These are phyloP conservation scores for Lepiota brunneoincarnata DNA, from an alignment of 768 basidiomycete species.

Conservation along the genomic window DNA sequence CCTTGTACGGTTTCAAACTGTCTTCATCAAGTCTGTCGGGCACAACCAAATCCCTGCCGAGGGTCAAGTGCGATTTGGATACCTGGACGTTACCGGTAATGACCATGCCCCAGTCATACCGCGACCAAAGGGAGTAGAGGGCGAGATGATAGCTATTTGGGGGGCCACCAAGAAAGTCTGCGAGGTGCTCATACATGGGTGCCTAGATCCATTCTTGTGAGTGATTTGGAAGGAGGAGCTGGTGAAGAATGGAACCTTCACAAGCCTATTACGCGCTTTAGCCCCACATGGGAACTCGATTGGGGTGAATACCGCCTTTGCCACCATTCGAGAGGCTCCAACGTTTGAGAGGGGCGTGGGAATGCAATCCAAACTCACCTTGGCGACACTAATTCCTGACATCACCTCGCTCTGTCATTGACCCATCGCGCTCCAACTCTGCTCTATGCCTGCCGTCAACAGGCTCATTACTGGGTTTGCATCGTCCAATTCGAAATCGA, in stretches of 20 bases:
- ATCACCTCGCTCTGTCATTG: too few species aligned
- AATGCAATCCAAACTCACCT: too few species aligned
- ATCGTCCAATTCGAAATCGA: too few species aligned
- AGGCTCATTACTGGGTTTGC: too few species aligned
- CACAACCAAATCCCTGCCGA: conserved; percentile 72
- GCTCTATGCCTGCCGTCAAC: too few species aligned
- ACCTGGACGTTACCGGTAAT: conserved; percentile 86
- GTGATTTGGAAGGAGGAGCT: neutral
- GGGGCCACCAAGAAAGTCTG: conserved; percentile 59
- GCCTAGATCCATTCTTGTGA: conserved; percentile 43
- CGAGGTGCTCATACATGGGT: conserved; percentile 88
- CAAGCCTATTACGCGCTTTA: conserved; percentile 45
- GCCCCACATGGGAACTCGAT: conserved; percentile 37
- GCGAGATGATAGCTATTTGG: conserved; percentile 63
- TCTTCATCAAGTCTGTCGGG: conserved; percentile 42
- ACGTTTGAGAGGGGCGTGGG: too few species aligned
- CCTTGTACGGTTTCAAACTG: conserved; percentile 46
- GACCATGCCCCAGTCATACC: conserved; percentile 82
- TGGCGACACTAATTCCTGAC: too few species aligned
- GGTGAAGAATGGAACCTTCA: conserved; percentile 39
- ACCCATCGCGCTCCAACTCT: too few species aligned
- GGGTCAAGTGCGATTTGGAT: conserved; percentile 52
- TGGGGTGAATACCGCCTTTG: conserved; percentile 8
- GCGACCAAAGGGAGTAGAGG: conserved; percentile 76
- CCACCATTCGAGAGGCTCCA: too few species aligned